Percentiles rank a stretch among this genome's conserved stretches.
phyloP scores from a whole-genome alignment of 2,329 filamentous ascomycete genomes.

The Bimuria novae-zelandiae region DNA sequence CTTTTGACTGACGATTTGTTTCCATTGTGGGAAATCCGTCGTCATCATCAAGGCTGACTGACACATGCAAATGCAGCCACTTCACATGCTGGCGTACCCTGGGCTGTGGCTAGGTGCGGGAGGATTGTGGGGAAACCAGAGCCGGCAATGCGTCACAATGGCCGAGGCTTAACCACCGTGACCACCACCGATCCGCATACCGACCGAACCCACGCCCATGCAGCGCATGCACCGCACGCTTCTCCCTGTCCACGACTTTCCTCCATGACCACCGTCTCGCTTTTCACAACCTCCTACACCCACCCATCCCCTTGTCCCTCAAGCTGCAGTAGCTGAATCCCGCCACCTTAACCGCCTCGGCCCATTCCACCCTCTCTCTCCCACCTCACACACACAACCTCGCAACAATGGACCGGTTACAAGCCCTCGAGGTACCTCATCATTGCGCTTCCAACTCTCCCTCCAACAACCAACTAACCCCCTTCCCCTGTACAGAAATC shows the following conservation, averaged over 20 bases:
- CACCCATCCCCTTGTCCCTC: neutral
- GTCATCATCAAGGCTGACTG: neutral
- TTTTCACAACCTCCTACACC: neutral
- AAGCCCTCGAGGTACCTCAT: constrained; percentile 36
- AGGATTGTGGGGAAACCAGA: constrained; percentile 37
- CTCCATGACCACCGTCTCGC: constrained; percentile 11
- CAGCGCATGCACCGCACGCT: constrained; percentile 21
- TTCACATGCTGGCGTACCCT: constrained; percentile 35
- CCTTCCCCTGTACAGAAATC: constrained; percentile 61
- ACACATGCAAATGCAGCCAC: constrained; percentile 23
- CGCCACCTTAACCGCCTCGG: constrained; percentile 33
- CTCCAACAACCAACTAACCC: neutral
- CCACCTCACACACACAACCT: constrained; percentile 7
- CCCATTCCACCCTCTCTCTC: constrained; percentile 11
- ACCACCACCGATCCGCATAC: neutral
- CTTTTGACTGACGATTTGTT: too few relatives aligned
- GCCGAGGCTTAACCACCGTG: constrained; percentile 36
- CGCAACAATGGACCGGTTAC: constrained; percentile 37
- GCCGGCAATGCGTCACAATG: constrained; percentile 39
- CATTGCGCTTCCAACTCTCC: neutral
- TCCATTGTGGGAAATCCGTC: too few relatives aligned
- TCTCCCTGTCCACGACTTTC: constrained; percentile 14
- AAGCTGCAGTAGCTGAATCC: constrained; percentile 14
- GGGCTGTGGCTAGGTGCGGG: constrained; percentile 24
- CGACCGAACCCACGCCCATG: constrained; percentile 12